phyloP scores from a whole-genome alignment of 345 rosid genomes.

The Arabis hirsuta region DNA sequence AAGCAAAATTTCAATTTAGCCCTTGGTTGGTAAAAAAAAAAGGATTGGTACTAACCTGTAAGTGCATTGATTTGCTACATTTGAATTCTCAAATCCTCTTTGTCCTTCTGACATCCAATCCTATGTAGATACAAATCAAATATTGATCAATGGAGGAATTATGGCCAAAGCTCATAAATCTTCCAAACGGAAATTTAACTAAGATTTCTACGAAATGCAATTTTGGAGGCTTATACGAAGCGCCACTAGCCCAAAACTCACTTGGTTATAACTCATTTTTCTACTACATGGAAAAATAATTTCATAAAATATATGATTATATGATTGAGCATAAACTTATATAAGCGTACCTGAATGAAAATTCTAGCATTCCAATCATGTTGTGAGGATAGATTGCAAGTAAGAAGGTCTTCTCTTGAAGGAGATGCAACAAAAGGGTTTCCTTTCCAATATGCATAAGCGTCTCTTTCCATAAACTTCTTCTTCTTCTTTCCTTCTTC shows the following conservation, averaged over 20 bases:
- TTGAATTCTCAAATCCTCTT: slow-evolving; percentile 72
- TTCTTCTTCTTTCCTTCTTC: slow-evolving; percentile 53
- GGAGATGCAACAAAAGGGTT: slow-evolving; percentile 62
- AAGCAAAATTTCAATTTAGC: neutral
- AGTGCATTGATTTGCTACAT: slow-evolving; percentile 71
- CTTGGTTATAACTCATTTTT: neutral
- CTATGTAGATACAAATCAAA: slow-evolving; percentile 42
- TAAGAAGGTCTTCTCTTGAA: slow-evolving; percentile 65
- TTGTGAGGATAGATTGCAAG: slow-evolving; percentile 57
- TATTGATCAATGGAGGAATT: neutral
- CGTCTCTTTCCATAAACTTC: slow-evolving; percentile 66
- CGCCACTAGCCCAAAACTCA: too few relatives aligned
- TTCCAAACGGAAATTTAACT: too few relatives aligned
- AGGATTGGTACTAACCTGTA: slow-evolving; percentile 53
- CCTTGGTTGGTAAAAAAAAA: neutral
- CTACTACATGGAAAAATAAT: neutral
- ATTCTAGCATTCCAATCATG: slow-evolving; percentile 89
- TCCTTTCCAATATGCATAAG: slow-evolving; percentile 91
- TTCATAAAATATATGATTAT: neutral
- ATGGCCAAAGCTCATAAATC: too few relatives aligned
- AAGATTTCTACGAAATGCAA: too few relatives aligned
- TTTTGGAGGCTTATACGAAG: too few relatives aligned
- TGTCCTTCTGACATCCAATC: slow-evolving; percentile 77
- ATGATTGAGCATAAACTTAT: neutral
- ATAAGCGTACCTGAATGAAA: slow-evolving; percentile 54